These are phyloP conservation scores for Pelargonium myrrhifolium DNA, from an alignment of 441 rosid genomes.

Conservation along the genomic window DNA sequence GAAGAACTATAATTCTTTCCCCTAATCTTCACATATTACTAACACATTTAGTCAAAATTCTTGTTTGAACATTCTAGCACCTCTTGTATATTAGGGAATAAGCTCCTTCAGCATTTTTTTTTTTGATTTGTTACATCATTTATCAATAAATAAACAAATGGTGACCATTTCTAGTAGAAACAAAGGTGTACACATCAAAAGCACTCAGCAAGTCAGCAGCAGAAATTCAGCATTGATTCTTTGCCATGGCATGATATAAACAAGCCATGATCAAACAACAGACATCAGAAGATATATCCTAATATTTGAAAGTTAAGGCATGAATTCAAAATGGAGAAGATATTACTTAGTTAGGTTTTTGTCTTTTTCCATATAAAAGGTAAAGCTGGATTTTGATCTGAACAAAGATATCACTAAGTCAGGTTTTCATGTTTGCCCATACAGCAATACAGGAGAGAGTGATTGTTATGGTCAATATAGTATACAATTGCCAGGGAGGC, in stretches of 20 bases:
- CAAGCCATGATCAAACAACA: not conserved
- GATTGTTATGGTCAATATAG: not conserved
- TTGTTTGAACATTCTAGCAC: not conserved
- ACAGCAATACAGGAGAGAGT: not conserved
- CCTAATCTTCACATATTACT: too few relatives aligned
- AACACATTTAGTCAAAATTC: too few relatives aligned
- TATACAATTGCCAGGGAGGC: constrained; percentile 1
- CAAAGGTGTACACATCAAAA: not conserved
- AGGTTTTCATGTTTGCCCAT: not conserved
- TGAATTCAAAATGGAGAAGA: not conserved
- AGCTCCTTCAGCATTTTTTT: not conserved
- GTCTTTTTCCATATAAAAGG: not conserved
- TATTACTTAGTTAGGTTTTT: not conserved
- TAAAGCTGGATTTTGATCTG: not conserved
- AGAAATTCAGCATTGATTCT: not conserved
- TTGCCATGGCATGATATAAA: not conserved
- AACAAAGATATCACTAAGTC: not conserved
- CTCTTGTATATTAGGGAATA: not conserved
- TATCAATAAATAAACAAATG: not conserved
- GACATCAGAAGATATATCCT: not conserved
- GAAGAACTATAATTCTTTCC: too few relatives aligned
- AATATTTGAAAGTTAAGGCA: not conserved
- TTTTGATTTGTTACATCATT: not conserved
- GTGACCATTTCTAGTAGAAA: not conserved
- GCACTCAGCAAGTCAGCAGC: not conserved